Percentiles rank a stretch among this genome's conserved stretches.
Evolutionary conservation across 495 filamentous ascomycete genomes (phyloP).

Genomic region (Daldinia concentrica): DNA sequence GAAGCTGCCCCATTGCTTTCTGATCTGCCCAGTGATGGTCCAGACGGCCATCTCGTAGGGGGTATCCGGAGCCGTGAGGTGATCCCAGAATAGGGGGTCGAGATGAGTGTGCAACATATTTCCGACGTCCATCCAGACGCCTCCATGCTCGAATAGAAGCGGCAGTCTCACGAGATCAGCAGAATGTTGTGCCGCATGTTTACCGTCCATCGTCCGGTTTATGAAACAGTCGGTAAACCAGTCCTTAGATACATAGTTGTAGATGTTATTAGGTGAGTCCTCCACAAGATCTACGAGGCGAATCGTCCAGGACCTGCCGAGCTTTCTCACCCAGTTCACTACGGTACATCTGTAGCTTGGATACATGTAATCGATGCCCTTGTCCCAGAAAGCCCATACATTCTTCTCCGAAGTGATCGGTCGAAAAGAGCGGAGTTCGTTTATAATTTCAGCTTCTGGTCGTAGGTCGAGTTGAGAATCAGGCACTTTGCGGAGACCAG

Average conservation of each 20-base stretch:
- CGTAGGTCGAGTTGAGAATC: constrained; percentile 31
- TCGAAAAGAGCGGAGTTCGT: constrained; percentile 28
- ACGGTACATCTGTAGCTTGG: constrained; percentile 50
- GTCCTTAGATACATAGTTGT: constrained; percentile 40
- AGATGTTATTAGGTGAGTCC: constrained; percentile 42
- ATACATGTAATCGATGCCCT: constrained; percentile 48
- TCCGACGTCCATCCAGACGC: constrained; percentile 56
- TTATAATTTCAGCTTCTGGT: constrained; percentile 32
- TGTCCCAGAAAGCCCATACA: constrained; percentile 59
- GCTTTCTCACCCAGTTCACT: constrained; percentile 45
- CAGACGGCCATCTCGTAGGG: constrained; percentile 47
- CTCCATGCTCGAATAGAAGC: constrained; percentile 50
- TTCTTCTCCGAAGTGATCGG: constrained; percentile 54
- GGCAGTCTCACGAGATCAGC: constrained; percentile 53
- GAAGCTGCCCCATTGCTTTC: constrained; percentile 29
- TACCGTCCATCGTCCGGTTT: constrained; percentile 48
- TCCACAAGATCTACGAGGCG: constrained; percentile 41
- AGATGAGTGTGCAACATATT: constrained; percentile 49
- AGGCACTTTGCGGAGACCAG: neutral
- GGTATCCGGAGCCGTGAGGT: constrained; percentile 46
- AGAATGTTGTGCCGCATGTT: constrained; percentile 47
- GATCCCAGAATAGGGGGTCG: constrained; percentile 52
- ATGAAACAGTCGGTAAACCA: constrained; percentile 49
- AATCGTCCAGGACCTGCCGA: constrained; percentile 45
- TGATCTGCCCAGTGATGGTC: neutral